phyloP scores from a whole-genome alignment of 345 rosid species.

The Bruguiera gymnorhiza region DNA sequence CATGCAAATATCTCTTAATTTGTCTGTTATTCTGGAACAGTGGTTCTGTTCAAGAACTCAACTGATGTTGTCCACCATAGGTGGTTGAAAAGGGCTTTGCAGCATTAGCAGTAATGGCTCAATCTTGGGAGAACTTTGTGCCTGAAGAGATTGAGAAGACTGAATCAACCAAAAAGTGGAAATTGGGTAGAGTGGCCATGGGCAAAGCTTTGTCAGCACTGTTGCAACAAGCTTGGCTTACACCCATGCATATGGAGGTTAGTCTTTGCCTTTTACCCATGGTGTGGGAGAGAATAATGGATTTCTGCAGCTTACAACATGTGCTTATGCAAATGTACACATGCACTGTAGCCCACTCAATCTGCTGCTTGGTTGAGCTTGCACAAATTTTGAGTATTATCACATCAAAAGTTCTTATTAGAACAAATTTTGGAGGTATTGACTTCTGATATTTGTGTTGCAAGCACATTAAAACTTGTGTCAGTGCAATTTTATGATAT shows the following conservation, averaged over 20 bases:
- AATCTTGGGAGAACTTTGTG: slow-evolving; percentile 58
- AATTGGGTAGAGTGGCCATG: slow-evolving; percentile 52
- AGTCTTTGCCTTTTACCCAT: slow-evolving; percentile 20
- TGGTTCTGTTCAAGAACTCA: slow-evolving; percentile 12
- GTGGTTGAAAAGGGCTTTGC: slow-evolving; percentile 68
- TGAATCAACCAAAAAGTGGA: slow-evolving; percentile 45
- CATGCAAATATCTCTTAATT: background rate
- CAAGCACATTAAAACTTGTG: background rate
- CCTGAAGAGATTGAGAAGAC: slow-evolving; percentile 48
- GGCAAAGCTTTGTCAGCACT: slow-evolving; percentile 62
- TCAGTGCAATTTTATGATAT: background rate
- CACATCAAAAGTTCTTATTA: background rate
- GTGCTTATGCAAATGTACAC: background rate
- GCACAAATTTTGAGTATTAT: background rate
- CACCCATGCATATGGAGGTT: slow-evolving; percentile 36
- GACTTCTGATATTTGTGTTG: background rate
- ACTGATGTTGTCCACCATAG: slow-evolving; percentile 30
- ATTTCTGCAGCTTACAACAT: background rate
- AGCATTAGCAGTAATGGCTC: slow-evolving; percentile 61
- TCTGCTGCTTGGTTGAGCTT: background rate
- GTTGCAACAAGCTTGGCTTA: slow-evolving; percentile 75
- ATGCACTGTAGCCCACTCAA: background rate
- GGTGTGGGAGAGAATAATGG: background rate
- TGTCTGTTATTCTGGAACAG: background rate
- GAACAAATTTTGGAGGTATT: background rate